These are phyloP conservation scores for Thelephora aurantiotincta DNA, from an alignment of 768 basidiomycete genomes.

Conservation along the genomic window DNA sequence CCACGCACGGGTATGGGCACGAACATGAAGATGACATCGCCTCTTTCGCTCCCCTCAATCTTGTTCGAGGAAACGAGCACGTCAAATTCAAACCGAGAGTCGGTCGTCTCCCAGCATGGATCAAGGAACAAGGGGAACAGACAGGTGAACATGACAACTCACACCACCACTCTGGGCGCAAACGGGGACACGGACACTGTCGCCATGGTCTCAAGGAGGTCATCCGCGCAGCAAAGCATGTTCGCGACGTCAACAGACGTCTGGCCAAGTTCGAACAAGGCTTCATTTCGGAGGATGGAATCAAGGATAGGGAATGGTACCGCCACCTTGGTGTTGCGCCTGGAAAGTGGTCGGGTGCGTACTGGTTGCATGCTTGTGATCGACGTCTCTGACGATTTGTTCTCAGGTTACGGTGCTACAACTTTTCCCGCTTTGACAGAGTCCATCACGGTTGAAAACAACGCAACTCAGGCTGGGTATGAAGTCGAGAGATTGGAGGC, in stretches of 20 bases:
- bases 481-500: constrained; percentile 43
- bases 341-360: constrained; percentile 68
- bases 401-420: constrained; percentile 67
- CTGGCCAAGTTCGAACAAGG: constrained; percentile 63
- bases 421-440: constrained; percentile 74
- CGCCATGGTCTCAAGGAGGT: constrained; percentile 22
- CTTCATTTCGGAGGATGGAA: constrained; percentile 65
- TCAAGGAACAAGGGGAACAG: constrained; percentile 13
- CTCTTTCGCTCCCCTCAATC: not conserved
- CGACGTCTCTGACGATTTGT: not conserved
- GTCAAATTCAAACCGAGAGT: constrained; percentile 10
- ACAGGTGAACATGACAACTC: not conserved
- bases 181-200: not conserved
- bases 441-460: constrained; percentile 55
- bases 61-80: not conserved
- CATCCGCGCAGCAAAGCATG: constrained; percentile 42
- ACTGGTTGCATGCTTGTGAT: not conserved
- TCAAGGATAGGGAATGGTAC: constrained; percentile 78
- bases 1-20: not conserved
- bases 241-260: constrained; percentile 48
- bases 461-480: constrained; percentile 40
- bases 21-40: not conserved
- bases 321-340: constrained; percentile 77
- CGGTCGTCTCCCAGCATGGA: constrained; percentile 14
- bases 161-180: not conserved